Conservation (phyloP, 2,329 filamentous ascomycete species). For the Aspergillus flavus region DNA sequence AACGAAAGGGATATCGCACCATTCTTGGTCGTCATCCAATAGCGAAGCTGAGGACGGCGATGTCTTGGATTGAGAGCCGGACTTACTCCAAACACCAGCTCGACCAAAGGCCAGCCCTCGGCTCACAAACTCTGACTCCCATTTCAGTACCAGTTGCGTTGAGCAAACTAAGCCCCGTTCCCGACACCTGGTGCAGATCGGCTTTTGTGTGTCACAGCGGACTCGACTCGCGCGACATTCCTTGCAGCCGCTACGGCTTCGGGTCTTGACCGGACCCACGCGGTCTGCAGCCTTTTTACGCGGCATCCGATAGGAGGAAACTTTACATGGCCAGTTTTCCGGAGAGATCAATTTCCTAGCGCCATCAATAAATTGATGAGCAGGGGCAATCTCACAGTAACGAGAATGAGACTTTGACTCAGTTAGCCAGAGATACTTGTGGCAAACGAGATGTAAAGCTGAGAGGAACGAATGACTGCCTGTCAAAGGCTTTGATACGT, state of each 20-base stretch:
- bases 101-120: conserved; percentile 48
- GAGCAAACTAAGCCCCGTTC: conserved; percentile 40
- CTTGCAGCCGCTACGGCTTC: conserved; percentile 44
- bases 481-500: not conserved
- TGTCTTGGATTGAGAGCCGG: conserved; percentile 20
- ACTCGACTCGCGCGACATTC: conserved; percentile 46
- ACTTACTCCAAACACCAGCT: conserved; percentile 45
- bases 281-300: conserved; percentile 41
- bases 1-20: conserved; percentile 31
- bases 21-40: conserved; percentile 26
- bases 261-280: conserved; percentile 39
- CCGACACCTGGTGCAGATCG: conserved; percentile 40
- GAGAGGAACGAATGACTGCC: not conserved
- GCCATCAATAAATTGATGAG: conserved; percentile 10
- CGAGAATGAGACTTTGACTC: not conserved
- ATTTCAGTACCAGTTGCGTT: conserved; percentile 41
- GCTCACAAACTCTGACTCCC: conserved; percentile 44
- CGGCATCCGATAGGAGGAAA: conserved; percentile 31
- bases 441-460: not conserved
- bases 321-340: conserved; percentile 28
- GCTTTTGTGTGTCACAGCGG: conserved; percentile 44
- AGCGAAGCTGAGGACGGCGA: conserved; percentile 20
- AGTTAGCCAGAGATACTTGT: not conserved
- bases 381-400: not conserved
- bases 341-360: conserved; percentile 1